A percentile compares a stretch with the other conserved stretches of the same genome.
phyloP scores from a whole-genome alignment of 148 eudicot genomes.

The Rhododendron vialii region DNA sequence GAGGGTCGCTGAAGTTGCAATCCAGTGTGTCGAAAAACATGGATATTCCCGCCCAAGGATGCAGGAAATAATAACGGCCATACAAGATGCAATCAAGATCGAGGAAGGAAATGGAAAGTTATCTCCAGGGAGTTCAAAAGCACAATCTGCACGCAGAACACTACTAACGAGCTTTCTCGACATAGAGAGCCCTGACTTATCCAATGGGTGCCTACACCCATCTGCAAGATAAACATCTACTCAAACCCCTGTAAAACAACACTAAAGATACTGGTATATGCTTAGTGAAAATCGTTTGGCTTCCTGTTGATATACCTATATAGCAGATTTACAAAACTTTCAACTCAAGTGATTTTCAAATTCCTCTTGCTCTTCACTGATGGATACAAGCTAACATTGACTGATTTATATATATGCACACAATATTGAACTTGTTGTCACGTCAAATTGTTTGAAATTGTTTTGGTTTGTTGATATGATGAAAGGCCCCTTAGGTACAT shows the following conservation, averaged over 20 bases:
- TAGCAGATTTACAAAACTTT: neutral
- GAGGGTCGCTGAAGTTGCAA: conserved; percentile 89
- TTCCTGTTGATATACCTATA: neutral
- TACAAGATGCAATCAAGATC: conserved; percentile 87
- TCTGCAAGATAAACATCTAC: conserved; percentile 58
- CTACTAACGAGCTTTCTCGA: conserved; percentile 90
- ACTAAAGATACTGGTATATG: neutral
- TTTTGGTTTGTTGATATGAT: neutral
- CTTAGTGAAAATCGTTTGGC: neutral
- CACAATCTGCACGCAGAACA: conserved; percentile 69
- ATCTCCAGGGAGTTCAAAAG: conserved; percentile 49
- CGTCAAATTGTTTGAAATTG: neutral
- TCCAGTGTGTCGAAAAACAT: conserved; percentile 76
- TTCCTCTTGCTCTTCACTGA: neutral
- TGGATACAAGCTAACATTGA: neutral
- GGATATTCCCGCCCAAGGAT: conserved; percentile 72
- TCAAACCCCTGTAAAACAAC: neutral
- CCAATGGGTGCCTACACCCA: conserved; percentile 52
- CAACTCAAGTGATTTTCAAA: neutral
- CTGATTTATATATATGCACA: neutral
- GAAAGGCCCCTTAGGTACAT: no score
- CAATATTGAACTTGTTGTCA: no score
- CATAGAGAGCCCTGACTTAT: conserved; percentile 76
- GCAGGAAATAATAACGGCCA: conserved; percentile 82
- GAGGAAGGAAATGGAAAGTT: conserved; percentile 60